Percentiles rank a stretch among this genome's conserved stretches.
These are phyloP conservation scores for Mortierella polycephala DNA, from an alignment of 371 early-diverging fungal genomes.

Conservation along the genomic window DNA sequence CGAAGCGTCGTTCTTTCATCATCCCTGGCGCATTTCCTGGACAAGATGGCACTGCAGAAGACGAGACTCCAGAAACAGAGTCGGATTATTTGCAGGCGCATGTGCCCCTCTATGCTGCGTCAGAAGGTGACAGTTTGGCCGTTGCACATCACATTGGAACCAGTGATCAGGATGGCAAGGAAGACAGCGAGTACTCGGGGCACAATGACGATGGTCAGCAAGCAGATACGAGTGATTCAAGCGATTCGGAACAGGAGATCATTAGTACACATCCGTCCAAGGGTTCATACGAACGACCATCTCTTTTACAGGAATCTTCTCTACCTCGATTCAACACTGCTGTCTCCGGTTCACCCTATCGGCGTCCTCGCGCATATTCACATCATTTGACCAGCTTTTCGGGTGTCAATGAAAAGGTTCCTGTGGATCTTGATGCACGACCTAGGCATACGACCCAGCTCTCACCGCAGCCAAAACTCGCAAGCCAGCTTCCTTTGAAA, in stretches of 20 bases:
- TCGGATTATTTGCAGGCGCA: constrained; percentile 5
- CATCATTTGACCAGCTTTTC: constrained; percentile 14
- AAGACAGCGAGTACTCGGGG: constrained; percentile 1
- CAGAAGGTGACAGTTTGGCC: constrained; percentile 30
- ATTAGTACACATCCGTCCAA: constrained; percentile 19
- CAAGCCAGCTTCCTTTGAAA: neutral
- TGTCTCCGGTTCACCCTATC: constrained; percentile 2
- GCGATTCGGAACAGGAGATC: constrained; percentile 12
- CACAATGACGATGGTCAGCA: neutral
- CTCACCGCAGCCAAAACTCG: constrained; percentile 2
- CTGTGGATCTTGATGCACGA: no score
- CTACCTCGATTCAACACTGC: constrained; percentile 28
- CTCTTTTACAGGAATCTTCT: constrained; percentile 12
- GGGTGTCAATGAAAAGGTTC: no score
- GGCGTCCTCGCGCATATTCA: constrained; percentile 7
- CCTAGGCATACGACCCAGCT: neutral
- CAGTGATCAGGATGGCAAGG: neutral
- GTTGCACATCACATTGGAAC: neutral
- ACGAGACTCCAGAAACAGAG: constrained; percentile 7
- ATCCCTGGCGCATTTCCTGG: constrained; percentile 48
- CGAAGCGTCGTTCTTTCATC: constrained; percentile 39
- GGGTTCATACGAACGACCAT: constrained; percentile 21
- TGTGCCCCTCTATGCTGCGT: constrained; percentile 44
- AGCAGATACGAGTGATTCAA: constrained; percentile 6
- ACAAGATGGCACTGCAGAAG: constrained; percentile 12